These are phyloP conservation scores for Apiosordaria backusii DNA, from an alignment of 495 filamentous ascomycete species.

Conservation along the genomic window DNA sequence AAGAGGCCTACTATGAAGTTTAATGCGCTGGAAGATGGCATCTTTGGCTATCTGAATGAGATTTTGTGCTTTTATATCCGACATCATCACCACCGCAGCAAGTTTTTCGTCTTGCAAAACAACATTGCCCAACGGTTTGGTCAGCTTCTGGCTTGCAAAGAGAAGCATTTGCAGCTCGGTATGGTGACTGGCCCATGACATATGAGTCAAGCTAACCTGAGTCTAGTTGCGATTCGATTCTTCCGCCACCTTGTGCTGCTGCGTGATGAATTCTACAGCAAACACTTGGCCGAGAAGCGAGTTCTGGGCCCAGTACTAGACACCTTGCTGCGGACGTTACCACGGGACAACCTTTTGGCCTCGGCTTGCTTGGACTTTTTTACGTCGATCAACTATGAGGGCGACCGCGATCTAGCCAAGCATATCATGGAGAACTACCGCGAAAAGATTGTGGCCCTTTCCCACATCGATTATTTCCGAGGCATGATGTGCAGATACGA, in stretches of 20 bases:
- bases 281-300: slow-evolving; percentile 76
- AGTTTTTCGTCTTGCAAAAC: slow-evolving; percentile 81
- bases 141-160: slow-evolving; percentile 76
- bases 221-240: slow-evolving; percentile 85
- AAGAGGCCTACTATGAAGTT: slow-evolving; percentile 53
- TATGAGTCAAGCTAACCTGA: slow-evolving; percentile 11
- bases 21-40: slow-evolving; percentile 72
- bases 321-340: slow-evolving; percentile 85
- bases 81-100: slow-evolving; percentile 79
- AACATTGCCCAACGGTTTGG: slow-evolving; percentile 75
- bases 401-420: slow-evolving; percentile 73
- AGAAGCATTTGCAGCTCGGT: slow-evolving; percentile 94
- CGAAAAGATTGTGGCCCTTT: slow-evolving; percentile 71
- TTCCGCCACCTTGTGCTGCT: slow-evolving; percentile 84
- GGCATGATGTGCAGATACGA: slow-evolving; percentile 75
- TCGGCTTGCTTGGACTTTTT: slow-evolving; percentile 97
- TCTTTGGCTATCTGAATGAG: slow-evolving; percentile 89
- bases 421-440: slow-evolving; percentile 89
- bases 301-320: slow-evolving; percentile 86
- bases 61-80: slow-evolving; percentile 93
- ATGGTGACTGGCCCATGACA: slow-evolving; percentile 31
- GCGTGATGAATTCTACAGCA: slow-evolving; percentile 89
- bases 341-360: slow-evolving; percentile 91
- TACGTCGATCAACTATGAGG: slow-evolving; percentile 82
- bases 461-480: slow-evolving; percentile 83